A percentile compares a stretch with the other conserved stretches of the same genome.
Conservation (phyloP, 2,329 filamentous ascomycete species). For the Colletotrichum noveboracense region DNA sequence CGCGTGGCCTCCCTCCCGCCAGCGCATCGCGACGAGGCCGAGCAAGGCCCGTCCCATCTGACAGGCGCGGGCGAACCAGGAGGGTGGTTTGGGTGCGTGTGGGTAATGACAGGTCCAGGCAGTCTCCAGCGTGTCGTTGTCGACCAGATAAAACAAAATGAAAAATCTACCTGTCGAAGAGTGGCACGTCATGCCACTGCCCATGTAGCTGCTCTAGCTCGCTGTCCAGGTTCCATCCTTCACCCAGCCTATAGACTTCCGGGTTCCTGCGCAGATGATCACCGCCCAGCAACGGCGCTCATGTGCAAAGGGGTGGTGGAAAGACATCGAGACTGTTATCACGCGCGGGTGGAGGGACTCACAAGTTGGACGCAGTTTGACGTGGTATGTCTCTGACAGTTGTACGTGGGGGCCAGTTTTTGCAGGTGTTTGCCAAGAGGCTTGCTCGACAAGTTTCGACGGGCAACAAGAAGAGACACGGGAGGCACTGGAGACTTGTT, state of each 20-base stretch:
- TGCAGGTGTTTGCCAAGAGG: background rate
- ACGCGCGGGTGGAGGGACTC: background rate
- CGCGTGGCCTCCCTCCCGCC: conserved; percentile 2
- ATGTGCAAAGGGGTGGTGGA: background rate
- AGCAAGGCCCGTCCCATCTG: conserved; percentile 20
- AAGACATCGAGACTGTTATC: background rate
- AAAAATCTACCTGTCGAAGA: background rate
- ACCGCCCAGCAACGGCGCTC: conserved; percentile 11
- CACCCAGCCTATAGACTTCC: conserved; percentile 15
- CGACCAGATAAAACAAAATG: background rate
- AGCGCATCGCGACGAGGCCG: conserved; percentile 16
- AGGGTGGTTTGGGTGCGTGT: background rate
- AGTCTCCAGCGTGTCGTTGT: background rate
- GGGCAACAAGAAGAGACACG: background rate
- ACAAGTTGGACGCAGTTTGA: background rate
- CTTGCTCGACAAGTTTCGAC: background rate
- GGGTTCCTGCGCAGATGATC: conserved; percentile 38
- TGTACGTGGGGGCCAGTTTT: background rate
- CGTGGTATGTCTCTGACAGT: background rate
- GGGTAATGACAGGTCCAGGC: background rate
- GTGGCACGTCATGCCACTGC: conserved; percentile 8
- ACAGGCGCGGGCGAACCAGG: conserved; percentile 3
- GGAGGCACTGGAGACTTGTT: background rate
- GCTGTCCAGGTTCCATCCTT: background rate
- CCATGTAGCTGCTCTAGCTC: background rate